Percentiles rank a stretch among this genome's conserved stretches.
These are phyloP conservation scores for Cladophialophora exuberans DNA, from an alignment of 2,329 filamentous ascomycete species.

Conservation along the genomic window DNA sequence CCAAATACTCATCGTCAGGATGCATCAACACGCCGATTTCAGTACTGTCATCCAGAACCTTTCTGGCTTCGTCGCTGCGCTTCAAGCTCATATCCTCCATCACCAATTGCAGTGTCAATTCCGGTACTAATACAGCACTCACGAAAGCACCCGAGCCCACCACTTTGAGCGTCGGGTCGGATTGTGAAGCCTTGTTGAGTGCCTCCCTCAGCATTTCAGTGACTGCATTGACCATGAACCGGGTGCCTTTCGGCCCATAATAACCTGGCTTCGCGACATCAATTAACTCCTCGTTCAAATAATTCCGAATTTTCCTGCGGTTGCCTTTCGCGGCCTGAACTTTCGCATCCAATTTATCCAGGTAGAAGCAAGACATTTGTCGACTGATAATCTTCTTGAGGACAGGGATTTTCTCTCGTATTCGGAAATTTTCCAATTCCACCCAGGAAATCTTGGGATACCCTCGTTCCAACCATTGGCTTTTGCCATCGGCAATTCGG, in stretches of 20 bases:
- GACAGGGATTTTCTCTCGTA: conserved; percentile 53
- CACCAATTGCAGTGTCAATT: conserved; percentile 60
- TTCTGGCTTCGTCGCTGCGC: conserved; percentile 44
- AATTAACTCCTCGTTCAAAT: conserved; percentile 45
- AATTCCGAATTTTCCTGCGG: conserved; percentile 50
- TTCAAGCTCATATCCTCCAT: conserved; percentile 60
- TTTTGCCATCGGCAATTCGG: conserved; percentile 25
- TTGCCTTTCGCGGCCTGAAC: conserved; percentile 28
- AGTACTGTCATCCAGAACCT: conserved; percentile 68
- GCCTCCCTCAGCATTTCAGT: conserved; percentile 44
- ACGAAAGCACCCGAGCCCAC: conserved; percentile 71
- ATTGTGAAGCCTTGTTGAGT: conserved; percentile 64
- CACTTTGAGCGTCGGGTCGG: conserved; percentile 67
- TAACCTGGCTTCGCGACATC: conserved; percentile 73
- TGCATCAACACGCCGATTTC: conserved; percentile 69
- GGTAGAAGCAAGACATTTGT: conserved; percentile 61
- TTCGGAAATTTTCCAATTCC: conserved; percentile 61
- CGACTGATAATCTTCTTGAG: conserved; percentile 65
- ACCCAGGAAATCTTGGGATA: conserved; percentile 77
- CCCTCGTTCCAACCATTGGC: conserved; percentile 53
- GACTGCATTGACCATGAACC: conserved; percentile 62
- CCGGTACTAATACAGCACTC: conserved; percentile 76
- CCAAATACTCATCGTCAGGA: conserved; percentile 63
- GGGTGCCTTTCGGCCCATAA: conserved; percentile 76
- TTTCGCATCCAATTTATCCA: conserved; percentile 54